phyloP scores from a whole-genome alignment of 768 basidiomycete species.

The Lepiota venenata region DNA sequence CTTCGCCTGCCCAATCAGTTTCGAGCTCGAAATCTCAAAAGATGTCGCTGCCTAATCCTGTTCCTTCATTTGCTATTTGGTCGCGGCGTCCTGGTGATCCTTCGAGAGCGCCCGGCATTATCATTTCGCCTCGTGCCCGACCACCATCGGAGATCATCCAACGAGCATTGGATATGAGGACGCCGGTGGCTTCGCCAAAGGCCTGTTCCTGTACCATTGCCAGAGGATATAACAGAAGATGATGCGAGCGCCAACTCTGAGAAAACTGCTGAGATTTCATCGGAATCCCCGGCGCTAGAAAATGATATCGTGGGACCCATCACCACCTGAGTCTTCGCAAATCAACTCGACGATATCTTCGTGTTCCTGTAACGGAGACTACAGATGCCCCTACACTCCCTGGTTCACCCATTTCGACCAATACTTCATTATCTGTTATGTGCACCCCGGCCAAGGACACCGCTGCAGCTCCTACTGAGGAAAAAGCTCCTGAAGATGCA shows the following conservation, averaged over 20 bases:
- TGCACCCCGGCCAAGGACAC: conserved; percentile 23
- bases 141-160: conserved; percentile 60
- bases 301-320: conserved; percentile 8
- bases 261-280: neutral
- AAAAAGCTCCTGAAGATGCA: conserved; percentile 8
- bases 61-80: conserved; percentile 59
- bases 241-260: neutral
- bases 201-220: conserved; percentile 11
- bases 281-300: neutral
- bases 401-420: conserved; percentile 56
- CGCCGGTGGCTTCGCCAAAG: conserved; percentile 46
- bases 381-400: conserved; percentile 50
- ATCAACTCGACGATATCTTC: conserved; percentile 38
- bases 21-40: conserved; percentile 10
- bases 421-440: conserved; percentile 51
- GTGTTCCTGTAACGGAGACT: conserved; percentile 45
- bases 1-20: conserved; percentile 12
- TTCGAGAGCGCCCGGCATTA: conserved; percentile 60
- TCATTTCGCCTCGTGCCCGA: conserved; percentile 61
- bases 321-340: conserved; percentile 17
- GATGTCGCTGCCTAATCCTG: conserved; percentile 14
- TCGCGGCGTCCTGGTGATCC: conserved; percentile 69
- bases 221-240: neutral
- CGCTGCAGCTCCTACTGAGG: conserved; percentile 2
- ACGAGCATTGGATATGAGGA: conserved; percentile 48